phyloP scores from a whole-genome alignment of 2,329 filamentous ascomycete genomes.

The Penicillium frequentans region DNA sequence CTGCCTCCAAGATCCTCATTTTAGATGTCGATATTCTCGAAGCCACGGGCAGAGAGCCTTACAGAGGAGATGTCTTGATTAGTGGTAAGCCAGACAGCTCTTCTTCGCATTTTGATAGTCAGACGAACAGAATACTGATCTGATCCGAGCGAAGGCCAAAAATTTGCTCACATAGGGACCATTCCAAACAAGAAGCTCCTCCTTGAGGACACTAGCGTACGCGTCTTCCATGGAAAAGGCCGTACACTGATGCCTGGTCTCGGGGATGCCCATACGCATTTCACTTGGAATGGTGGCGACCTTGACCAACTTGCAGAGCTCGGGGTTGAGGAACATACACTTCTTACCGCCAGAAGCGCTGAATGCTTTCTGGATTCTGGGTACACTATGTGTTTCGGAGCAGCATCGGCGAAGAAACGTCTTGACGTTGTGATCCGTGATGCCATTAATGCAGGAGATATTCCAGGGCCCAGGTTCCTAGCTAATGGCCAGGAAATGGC shows the following conservation, averaged over 20 bases:
- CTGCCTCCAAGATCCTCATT: background rate
- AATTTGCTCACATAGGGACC: background rate
- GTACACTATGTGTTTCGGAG: background rate
- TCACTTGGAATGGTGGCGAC: background rate
- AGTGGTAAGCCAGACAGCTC: background rate
- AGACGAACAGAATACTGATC: too few species aligned
- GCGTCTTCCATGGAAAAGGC: background rate
- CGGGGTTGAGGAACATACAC: background rate
- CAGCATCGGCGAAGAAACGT: background rate
- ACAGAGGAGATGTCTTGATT: background rate
- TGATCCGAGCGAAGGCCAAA: background rate
- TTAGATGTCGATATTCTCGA: background rate
- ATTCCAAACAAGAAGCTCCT: background rate
- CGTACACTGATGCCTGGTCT: background rate
- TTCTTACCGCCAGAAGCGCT: background rate
- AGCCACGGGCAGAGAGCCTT: background rate
- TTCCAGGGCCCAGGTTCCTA: background rate
- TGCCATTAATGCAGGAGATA: background rate
- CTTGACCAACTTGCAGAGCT: background rate
- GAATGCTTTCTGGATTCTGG: background rate
- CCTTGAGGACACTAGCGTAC: background rate
- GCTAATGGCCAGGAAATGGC: conserved; percentile 53
- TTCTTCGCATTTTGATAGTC: background rate
- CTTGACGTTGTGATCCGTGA: background rate
- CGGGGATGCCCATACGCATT: background rate